These are phyloP conservation scores for Leccinum arenicola DNA, from an alignment of 768 basidiomycete species.

Conservation along the genomic window DNA sequence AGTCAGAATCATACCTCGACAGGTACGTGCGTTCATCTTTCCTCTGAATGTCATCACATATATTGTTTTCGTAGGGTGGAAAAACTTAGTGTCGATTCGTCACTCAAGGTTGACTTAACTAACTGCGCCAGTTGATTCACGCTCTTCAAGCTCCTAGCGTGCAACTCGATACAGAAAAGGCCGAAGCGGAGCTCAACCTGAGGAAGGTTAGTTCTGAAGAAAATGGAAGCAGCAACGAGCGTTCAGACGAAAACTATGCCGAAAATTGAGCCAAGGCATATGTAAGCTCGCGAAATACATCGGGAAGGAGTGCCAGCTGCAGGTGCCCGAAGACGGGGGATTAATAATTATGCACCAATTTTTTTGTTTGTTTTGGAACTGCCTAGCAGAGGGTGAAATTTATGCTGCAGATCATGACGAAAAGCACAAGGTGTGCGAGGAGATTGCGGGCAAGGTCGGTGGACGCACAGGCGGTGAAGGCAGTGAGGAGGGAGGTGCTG, in stretches of 20 bases:
- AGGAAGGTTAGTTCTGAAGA: too few species aligned
- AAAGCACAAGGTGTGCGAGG: too few species aligned
- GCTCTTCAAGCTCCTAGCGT: slow-evolving; percentile 50
- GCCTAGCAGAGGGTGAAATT: too few species aligned
- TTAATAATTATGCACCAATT: too few species aligned
- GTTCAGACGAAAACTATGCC: slow-evolving; percentile 6
- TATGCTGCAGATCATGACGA: too few species aligned
- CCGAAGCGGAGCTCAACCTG: slow-evolving; percentile 39
- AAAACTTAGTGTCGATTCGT: slow-evolving; percentile 16
- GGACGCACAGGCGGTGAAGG: too few species aligned
- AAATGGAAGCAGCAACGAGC: slow-evolving; percentile 35
- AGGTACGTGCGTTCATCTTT: slow-evolving; percentile 38
- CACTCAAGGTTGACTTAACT: slow-evolving; percentile 40
- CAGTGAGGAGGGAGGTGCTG: too few species aligned
- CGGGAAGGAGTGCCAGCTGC: too few species aligned
- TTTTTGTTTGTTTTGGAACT: too few species aligned
- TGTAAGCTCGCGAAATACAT: too few species aligned
- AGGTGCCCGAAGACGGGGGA: too few species aligned
- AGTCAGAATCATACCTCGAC: slow-evolving; percentile 58
- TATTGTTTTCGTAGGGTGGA: slow-evolving; percentile 27
- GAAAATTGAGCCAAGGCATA: slow-evolving; percentile 32
- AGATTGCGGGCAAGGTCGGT: too few species aligned
- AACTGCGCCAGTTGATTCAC: slow-evolving; percentile 45
- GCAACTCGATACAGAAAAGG: slow-evolving; percentile 59
- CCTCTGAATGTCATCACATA: not conserved